These are phyloP conservation scores for Tylopilus sp. DNA, from an alignment of 1,284 basidiomycete species.

Conservation along the genomic window DNA sequence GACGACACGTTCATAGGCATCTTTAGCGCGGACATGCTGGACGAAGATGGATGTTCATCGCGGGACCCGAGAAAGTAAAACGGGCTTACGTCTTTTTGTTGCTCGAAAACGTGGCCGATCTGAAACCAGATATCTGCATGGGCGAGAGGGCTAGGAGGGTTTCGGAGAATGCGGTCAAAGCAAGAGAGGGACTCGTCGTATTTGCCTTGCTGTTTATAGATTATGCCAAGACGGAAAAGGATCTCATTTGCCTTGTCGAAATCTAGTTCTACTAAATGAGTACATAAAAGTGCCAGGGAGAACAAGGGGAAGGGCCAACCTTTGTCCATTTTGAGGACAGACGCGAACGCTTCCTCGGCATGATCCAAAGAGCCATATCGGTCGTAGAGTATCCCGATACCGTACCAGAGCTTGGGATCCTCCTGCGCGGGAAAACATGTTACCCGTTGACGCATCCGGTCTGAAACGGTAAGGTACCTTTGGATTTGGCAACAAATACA, in stretches of 20 bases:
- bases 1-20: constrained; percentile 97
- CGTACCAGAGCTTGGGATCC: constrained; percentile 99
- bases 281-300: constrained; percentile 22
- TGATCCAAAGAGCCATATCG: constrained; percentile 98
- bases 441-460: constrained; percentile 9
- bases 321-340: constrained; percentile 95
- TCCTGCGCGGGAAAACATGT: constrained; percentile 45
- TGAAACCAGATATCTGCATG: constrained; percentile 99
- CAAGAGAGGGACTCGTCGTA: constrained; percentile 82
- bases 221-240: constrained; percentile 96
- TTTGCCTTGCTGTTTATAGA: constrained; percentile 98
- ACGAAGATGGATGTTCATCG: constrained; percentile 5
- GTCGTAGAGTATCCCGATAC: constrained; percentile 98
- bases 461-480: constrained; percentile 51
- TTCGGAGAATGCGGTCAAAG: constrained; percentile 94
- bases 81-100: constrained; percentile 84
- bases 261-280: constrained; percentile 56
- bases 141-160: constrained; percentile 92
- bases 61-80: not conserved
- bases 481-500: constrained; percentile 93
- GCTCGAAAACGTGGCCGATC: constrained; percentile 98
- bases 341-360: constrained; percentile 97
- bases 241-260: constrained; percentile 99
- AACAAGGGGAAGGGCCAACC: constrained; percentile 45
- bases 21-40: constrained; percentile 85